These are phyloP conservation scores for Rhodotorula taiwanensis DNA, from an alignment of 768 basidiomycete species.

Conservation along the genomic window DNA sequence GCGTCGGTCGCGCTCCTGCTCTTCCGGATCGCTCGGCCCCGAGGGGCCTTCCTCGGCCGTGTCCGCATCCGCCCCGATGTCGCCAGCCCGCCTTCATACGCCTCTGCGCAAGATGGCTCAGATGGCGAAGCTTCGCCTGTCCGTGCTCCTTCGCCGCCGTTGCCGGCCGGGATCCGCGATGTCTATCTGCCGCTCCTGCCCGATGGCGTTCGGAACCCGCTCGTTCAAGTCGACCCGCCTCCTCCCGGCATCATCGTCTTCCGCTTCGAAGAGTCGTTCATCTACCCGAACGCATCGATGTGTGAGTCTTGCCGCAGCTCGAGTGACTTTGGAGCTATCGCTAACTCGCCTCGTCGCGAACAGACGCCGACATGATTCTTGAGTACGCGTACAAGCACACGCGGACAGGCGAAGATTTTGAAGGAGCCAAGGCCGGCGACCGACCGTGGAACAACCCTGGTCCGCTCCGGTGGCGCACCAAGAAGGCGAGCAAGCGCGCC, in stretches of 20 bases:
- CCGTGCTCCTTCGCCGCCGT: background rate
- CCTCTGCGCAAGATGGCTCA: background rate
- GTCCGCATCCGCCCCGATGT: conserved; percentile 54
- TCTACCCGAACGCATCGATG: conserved; percentile 46
- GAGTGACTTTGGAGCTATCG: too few species aligned
- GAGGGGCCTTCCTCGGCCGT: conserved; percentile 83
- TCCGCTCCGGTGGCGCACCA: conserved; percentile 1
- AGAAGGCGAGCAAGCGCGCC: background rate
- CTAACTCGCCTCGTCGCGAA: conserved; percentile 5
- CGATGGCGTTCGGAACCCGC: conserved; percentile 55
- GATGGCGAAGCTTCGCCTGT: background rate
- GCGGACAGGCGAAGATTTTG: conserved; percentile 52
- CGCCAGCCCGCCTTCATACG: background rate
- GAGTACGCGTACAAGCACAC: conserved; percentile 73
- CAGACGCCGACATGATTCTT: conserved; percentile 61
- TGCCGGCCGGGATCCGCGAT: conserved; percentile 54
- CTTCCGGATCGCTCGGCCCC: conserved; percentile 77
- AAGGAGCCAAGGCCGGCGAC: conserved; percentile 52
- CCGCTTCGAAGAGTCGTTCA: conserved; percentile 52
- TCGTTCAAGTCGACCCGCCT: conserved; percentile 67
- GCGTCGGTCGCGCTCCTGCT: conserved; percentile 73
- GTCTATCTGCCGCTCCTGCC: conserved; percentile 72
- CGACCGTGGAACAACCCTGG: conserved; percentile 70
- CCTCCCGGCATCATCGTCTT: conserved; percentile 83
- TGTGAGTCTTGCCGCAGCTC: conserved; percentile 5